These are phyloP conservation scores for Tuber brumale DNA, from an alignment of 495 filamentous ascomycete genomes.

Conservation along the genomic window DNA sequence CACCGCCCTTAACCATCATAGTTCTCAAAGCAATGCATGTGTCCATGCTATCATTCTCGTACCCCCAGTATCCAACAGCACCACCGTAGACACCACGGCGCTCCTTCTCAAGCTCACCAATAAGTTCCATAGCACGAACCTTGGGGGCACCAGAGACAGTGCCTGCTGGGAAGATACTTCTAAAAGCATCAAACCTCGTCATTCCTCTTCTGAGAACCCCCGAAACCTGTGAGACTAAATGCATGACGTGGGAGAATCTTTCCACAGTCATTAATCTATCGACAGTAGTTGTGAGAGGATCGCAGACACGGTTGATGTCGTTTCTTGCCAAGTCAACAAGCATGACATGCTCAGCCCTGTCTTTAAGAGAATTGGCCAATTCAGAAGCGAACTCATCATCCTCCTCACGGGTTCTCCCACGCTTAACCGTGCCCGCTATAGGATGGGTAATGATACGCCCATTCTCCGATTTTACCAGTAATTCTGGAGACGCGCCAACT, in stretches of 20 bases:
- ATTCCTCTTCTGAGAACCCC: constrained; percentile 73
- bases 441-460: constrained; percentile 92
- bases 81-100: constrained; percentile 94
- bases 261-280: constrained; percentile 95
- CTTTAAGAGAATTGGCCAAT: constrained; percentile 74
- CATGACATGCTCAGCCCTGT: constrained; percentile 98
- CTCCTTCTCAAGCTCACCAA: constrained; percentile 87
- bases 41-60: constrained; percentile 84
- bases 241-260: constrained; percentile 92
- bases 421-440: constrained; percentile 88
- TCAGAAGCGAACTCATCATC: constrained; percentile 73
- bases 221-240: constrained; percentile 89
- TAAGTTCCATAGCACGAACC: constrained; percentile 92
- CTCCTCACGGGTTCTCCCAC: constrained; percentile 71
- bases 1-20: constrained; percentile 86
- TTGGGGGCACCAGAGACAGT: constrained; percentile 93
- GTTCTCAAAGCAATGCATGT: constrained; percentile 97
- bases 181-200: constrained; percentile 91
- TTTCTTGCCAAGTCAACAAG: constrained; percentile 95
- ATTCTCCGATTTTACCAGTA: constrained; percentile 81
- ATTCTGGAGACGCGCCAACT: constrained; percentile 86
- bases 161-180: constrained; percentile 91
- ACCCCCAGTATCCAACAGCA: constrained; percentile 91
- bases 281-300: constrained; percentile 78
- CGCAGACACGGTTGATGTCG: constrained; percentile 92